phyloP scores from a whole-genome alignment of 805 yeast species.

The Ogataea saltuana region DNA sequence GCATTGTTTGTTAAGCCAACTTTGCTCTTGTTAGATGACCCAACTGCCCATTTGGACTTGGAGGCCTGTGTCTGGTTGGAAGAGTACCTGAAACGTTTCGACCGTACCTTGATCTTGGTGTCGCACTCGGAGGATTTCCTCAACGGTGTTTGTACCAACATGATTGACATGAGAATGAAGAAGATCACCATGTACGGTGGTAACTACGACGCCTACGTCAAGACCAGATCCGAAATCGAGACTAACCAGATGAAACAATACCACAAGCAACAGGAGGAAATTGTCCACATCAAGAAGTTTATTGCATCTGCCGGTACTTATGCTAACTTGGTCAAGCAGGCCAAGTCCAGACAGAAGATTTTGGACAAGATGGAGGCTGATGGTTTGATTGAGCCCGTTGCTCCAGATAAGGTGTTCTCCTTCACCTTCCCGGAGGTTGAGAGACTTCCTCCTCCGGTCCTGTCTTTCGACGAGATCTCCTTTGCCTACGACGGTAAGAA shows the following conservation, averaged over 20 bases:
- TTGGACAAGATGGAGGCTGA: slow-evolving; percentile 99
- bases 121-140: slow-evolving; percentile 99
- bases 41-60: slow-evolving; percentile 98
- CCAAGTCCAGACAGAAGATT: slow-evolving; percentile 98
- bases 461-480: slow-evolving; percentile 93
- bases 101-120: slow-evolving; percentile 88
- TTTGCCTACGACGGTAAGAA: slow-evolving; percentile 83
- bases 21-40: slow-evolving; percentile 90
- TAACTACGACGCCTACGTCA: slow-evolving; percentile 95
- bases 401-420: slow-evolving; percentile 87
- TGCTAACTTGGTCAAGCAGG: slow-evolving; percentile 97
- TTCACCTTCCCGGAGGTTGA: slow-evolving; percentile 95
- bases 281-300: slow-evolving; percentile 95
- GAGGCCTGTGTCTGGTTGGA: slow-evolving; percentile 99
- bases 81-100: slow-evolving; percentile 93
- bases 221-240: slow-evolving; percentile 92
- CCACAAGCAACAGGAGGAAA: slow-evolving; percentile 97
- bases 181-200: slow-evolving; percentile 83
- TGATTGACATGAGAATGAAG: slow-evolving; percentile 95
- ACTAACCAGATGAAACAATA: slow-evolving; percentile 98
- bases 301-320: slow-evolving; percentile 99
- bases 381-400: slow-evolving; percentile 91
- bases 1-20: slow-evolving; percentile 98
- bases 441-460: slow-evolving; percentile 97
- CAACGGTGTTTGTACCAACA: slow-evolving; percentile 96